Percentiles rank a stretch among this genome's conserved stretches.
Conservation (phyloP, 1,284 basidiomycete species). For the Cutaneotrichosporon sp. region DNA sequence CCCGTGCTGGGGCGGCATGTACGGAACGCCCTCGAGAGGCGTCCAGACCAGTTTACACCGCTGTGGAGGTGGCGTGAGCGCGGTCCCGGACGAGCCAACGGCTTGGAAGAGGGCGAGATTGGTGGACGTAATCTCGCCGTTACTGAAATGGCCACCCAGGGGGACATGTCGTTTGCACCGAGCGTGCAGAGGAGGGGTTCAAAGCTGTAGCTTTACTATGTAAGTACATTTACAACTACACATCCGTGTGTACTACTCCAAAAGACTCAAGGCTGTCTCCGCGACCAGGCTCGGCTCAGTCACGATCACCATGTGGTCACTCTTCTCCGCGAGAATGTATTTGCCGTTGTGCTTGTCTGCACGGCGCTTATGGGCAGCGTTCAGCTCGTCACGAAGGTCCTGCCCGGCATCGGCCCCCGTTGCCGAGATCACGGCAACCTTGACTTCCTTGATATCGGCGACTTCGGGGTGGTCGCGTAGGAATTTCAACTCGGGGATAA, state of each 20-base stretch:
- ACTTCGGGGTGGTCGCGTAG: not conserved
- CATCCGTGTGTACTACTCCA: constrained; percentile 16
- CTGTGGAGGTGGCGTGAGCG: constrained; percentile 24
- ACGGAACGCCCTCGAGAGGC: constrained; percentile 22
- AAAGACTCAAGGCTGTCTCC: constrained; percentile 50
- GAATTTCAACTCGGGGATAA: not conserved
- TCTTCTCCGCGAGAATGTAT: constrained; percentile 3
- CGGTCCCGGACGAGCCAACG: constrained; percentile 19
- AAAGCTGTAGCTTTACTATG: too few relatives aligned
- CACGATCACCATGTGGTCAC: not conserved
- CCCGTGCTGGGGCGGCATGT: constrained; percentile 29
- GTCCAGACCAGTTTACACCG: constrained; percentile 23
- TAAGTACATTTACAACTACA: too few relatives aligned
- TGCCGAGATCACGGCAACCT: constrained; percentile 1
- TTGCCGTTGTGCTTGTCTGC: not conserved
- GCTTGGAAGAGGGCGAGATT: constrained; percentile 25
- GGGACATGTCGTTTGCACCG: too few relatives aligned
- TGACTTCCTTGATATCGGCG: not conserved
- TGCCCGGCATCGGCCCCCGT: not conserved
- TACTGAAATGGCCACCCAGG: constrained; percentile 11
- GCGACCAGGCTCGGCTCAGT: constrained; percentile 4
- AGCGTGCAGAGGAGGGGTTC: too few relatives aligned
- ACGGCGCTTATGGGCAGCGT: not conserved
- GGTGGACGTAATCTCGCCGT: constrained; percentile 12
- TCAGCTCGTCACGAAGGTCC: not conserved